Evolutionary conservation across 2,329 filamentous ascomycete genomes (phyloP).

Genomic region (Blumeria hordei): DNA sequence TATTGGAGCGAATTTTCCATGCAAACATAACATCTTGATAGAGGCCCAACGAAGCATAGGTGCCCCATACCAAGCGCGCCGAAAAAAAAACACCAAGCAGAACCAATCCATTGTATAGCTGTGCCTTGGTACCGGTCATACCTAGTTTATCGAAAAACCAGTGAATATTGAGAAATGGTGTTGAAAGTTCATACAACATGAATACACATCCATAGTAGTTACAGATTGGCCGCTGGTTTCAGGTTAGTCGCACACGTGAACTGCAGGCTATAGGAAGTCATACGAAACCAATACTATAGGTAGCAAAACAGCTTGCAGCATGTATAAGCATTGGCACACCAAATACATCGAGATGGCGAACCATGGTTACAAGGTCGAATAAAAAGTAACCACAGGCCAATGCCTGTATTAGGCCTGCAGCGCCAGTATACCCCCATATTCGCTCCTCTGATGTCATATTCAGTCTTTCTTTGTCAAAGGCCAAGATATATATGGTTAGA

Average conservation of each 20-base stretch:
- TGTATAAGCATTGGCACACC: constrained; percentile 35
- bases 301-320: constrained; percentile 35
- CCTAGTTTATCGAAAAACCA: constrained; percentile 74
- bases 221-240: constrained; percentile 44
- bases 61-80: constrained; percentile 55
- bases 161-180: constrained; percentile 64
- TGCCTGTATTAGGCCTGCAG: constrained; percentile 44
- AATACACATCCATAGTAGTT: constrained; percentile 62
- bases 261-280: constrained; percentile 16
- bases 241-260: constrained; percentile 4
- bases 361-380: constrained; percentile 8
- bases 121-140: constrained; percentile 47
- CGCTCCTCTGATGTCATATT: constrained; percentile 40
- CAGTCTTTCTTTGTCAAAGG: constrained; percentile 36
- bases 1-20: constrained; percentile 9
- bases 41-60: constrained; percentile 40
- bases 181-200: constrained; percentile 66
- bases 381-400: constrained; percentile 43
- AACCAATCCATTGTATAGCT: constrained; percentile 55
- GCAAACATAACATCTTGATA: constrained; percentile 38
- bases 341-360: constrained; percentile 36
- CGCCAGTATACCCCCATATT: constrained; percentile 57
- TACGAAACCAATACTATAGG: constrained; percentile 62
- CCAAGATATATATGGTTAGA: constrained; percentile 48
- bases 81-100: constrained; percentile 51